These are phyloP conservation scores for Aspergillus homomorphus DNA, from an alignment of 495 filamentous ascomycete genomes.

Conservation along the genomic window DNA sequence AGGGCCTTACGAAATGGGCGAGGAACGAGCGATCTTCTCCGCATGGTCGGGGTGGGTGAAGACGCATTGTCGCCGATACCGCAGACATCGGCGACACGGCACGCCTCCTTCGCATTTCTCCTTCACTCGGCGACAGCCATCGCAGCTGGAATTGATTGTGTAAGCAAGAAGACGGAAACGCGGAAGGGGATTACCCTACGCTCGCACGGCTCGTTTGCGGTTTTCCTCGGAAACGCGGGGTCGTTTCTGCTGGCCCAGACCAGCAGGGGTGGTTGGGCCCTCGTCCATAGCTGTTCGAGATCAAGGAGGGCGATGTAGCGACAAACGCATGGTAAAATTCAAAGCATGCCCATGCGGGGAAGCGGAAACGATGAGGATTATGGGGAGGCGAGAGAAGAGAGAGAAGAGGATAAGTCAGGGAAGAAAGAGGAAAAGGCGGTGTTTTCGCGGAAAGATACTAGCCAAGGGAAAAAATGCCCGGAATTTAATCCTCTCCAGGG, in stretches of 20 bases:
- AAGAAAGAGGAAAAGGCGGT: slow-evolving; percentile 1
- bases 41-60: slow-evolving; percentile 44
- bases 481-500: not conserved
- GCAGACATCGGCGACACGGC: slow-evolving; percentile 48
- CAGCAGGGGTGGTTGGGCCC: slow-evolving; percentile 27
- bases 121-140: slow-evolving; percentile 49
- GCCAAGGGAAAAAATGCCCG: not conserved
- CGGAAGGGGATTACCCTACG: slow-evolving; percentile 25
- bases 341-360: not conserved
- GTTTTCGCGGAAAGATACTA: slow-evolving; percentile 1
- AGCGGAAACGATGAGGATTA: not conserved
- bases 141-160: slow-evolving; percentile 30
- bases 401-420: not conserved
- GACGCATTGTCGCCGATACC: slow-evolving; percentile 47
- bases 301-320: slow-evolving; percentile 19
- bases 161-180: slow-evolving; percentile 2
- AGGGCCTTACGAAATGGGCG: slow-evolving; percentile 37
- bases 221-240: slow-evolving; percentile 49
- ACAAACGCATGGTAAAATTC: slow-evolving; percentile 18
- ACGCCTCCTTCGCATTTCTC: slow-evolving; percentile 52
- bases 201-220: slow-evolving; percentile 48
- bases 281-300: slow-evolving; percentile 25
- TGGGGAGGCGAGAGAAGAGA: not conserved
- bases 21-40: slow-evolving; percentile 35
- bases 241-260: slow-evolving; percentile 39